Evolutionary conservation across 345 rosid species (phyloP), one percentile per base, ranked within the genome.

Genomic region (Excoecaria cochinchinensis): DNA sequence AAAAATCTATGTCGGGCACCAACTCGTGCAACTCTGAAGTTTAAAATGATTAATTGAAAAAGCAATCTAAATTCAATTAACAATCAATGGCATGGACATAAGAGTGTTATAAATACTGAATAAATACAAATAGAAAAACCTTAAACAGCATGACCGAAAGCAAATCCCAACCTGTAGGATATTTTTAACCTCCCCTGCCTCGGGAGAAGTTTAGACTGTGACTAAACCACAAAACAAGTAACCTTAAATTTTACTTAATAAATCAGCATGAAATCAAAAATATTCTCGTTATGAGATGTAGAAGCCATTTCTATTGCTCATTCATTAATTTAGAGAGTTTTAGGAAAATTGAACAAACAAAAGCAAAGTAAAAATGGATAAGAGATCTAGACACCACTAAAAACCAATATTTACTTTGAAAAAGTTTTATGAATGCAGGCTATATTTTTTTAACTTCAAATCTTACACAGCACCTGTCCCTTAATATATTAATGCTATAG

Each of bases 401-500:
- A 21, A 9, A 46, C 38, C 1, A n/a, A n/a, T n/a, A n/a, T n/a
- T n/a, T n/a, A n/a, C n/a, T n/a, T n/a, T n/a, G n/a, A n/a, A n/a
- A n/a, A n/a, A n/a, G n/a, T n/a, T n/a, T n/a, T n/a, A n/a, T n/a
- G n/a, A 24, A 5, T 5, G 38, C 56, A 67, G 57, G 22, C 36
- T 38, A 15, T 53, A 63, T 65, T 12, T 8, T 44, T 53, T n/a
- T 15, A n/a, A 62, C 15, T 13, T 5, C 21, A 40, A 38, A 21
- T 57, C 31, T 65, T 44, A 68, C 44, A 60, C 16, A 36, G 52
- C 72, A 92, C 97, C 93, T 95, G 78, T 95, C 99, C 86, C 92
- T 89, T 65, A 93, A 89, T 63, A 93, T 72, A 57, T 93, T 92
- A 75, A 91, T 79, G 79, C 85, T 95, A 76, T 84, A 86, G 76